These are phyloP conservation scores for Yamagishiella unicocca DNA, from an alignment of 139 green algal genomes.

Conservation along the genomic window DNA sequence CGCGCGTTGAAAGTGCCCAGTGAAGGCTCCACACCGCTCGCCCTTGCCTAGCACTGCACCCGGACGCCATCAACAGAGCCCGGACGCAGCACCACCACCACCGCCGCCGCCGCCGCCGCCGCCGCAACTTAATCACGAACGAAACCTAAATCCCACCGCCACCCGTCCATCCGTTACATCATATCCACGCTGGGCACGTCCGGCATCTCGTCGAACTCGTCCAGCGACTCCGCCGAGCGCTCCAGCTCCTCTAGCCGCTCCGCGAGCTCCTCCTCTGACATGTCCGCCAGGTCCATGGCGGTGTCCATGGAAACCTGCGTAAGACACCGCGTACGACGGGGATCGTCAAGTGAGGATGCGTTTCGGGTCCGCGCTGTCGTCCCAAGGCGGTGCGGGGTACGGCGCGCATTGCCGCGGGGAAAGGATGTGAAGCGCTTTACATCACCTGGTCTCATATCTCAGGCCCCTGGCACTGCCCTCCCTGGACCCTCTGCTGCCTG, in stretches of 20 bases:
- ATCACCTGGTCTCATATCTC: too few relatives aligned
- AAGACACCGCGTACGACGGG: neutral
- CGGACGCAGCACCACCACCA: neutral
- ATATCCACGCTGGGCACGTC: constrained; percentile 49
- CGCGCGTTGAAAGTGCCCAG: too few relatives aligned
- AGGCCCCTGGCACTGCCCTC: too few relatives aligned
- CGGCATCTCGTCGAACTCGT: constrained; percentile 46
- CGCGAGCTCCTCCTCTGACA: constrained; percentile 24
- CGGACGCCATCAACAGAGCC: neutral
- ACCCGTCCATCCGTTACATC: constrained; percentile 33
- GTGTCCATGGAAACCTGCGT: constrained; percentile 18
- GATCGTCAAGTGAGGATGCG: neutral
- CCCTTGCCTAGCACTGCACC: neutral
- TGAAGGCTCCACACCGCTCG: too few relatives aligned
- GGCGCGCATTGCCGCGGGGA: too few relatives aligned
- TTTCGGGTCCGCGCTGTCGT: too few relatives aligned
- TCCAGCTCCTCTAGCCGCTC: constrained; percentile 37
- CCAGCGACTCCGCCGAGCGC: constrained; percentile 5
- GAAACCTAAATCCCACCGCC: too few relatives aligned
- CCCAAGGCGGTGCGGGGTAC: too few relatives aligned
- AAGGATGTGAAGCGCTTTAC: too few relatives aligned
- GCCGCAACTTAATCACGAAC: too few relatives aligned
- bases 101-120: neutral
- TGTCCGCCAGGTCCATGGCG: neutral
- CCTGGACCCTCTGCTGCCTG: too few relatives aligned